phyloP scores from a whole-genome alignment of 768 basidiomycete genomes.

The Obba rivulosa region DNA sequence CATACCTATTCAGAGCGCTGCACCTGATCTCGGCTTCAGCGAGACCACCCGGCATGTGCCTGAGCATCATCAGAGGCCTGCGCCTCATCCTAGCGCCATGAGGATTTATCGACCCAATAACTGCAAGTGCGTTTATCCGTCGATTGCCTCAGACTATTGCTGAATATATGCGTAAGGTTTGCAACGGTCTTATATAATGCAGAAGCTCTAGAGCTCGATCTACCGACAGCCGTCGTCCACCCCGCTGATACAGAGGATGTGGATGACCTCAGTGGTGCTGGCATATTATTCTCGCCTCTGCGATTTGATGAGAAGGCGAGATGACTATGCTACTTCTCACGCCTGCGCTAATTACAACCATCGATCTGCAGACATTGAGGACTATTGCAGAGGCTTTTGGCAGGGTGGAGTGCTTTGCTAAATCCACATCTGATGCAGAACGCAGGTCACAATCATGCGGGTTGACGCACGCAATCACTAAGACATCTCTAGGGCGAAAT shows the following conservation, averaged over 20 bases:
- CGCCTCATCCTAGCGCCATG: slow-evolving; percentile 56
- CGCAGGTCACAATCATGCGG: slow-evolving; percentile 2
- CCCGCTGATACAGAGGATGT: not conserved
- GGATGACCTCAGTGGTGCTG: slow-evolving; percentile 22
- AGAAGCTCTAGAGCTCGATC: slow-evolving; percentile 35
- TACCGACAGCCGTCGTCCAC: not conserved
- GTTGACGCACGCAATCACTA: not conserved
- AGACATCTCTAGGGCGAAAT: not conserved
- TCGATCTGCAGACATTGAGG: slow-evolving; percentile 39
- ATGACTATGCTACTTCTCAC: not conserved
- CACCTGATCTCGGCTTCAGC: not conserved
- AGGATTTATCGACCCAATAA: slow-evolving; percentile 48
- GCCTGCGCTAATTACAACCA: not conserved
- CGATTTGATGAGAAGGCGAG: slow-evolving; percentile 54
- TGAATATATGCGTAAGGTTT: slow-evolving; percentile 7
- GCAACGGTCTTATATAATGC: slow-evolving; percentile 38
- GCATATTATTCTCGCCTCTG: slow-evolving; percentile 51
- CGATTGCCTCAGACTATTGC: slow-evolving; percentile 12
- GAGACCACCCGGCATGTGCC: not conserved
- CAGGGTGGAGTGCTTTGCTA: slow-evolving; percentile 49
- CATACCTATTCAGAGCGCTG: not conserved
- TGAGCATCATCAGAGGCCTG: not conserved
- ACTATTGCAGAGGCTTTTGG: slow-evolving; percentile 59
- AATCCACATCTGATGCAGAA: slow-evolving; percentile 18
- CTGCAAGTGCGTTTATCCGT: slow-evolving; percentile 39